Percentiles rank a stretch among this genome's conserved stretches.
These are phyloP conservation scores for Apiospora arundinis DNA, from an alignment of 2,329 filamentous ascomycete species.

Conservation along the genomic window DNA sequence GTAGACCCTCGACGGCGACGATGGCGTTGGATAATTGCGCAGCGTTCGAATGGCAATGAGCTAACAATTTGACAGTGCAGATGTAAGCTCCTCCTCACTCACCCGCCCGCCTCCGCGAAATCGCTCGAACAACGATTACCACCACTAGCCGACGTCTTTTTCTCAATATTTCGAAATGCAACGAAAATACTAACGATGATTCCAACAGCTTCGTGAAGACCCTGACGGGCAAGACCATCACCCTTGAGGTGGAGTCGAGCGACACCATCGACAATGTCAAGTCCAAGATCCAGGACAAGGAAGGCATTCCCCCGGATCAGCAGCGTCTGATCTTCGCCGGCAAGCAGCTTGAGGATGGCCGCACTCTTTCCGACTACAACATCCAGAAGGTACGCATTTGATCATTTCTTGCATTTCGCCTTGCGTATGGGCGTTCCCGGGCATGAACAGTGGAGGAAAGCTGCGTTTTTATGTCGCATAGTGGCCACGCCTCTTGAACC, in stretches of 20 bases:
- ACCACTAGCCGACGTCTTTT: conserved; percentile 35
- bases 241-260: conserved; percentile 97
- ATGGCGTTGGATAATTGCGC: conserved; percentile 15
- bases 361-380: conserved; percentile 97
- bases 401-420: conserved; percentile 19
- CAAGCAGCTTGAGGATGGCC: conserved; percentile 99
- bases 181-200: conserved; percentile 33
- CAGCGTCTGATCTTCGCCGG: conserved; percentile 98
- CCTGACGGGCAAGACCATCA: conserved; percentile 99
- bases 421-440: background rate
- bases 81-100: conserved; percentile 71
- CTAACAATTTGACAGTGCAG: conserved; percentile 69
- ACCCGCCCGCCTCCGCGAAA: conserved; percentile 28
- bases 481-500: background rate
- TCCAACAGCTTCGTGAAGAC: conserved; percentile 95
- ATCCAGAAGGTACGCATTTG: conserved; percentile 85
- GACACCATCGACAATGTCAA: conserved; percentile 99
- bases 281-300: conserved; percentile 99
- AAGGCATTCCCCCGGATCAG: conserved; percentile 97
- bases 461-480: background rate
- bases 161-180: conserved; percentile 24
- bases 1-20: conserved; percentile 40
- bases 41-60: background rate
- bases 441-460: background rate
- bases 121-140: conserved; percentile 38